These are phyloP conservation scores for Penicillium subrubescens DNA, from an alignment of 495 filamentous ascomycete genomes.

Conservation along the genomic window DNA sequence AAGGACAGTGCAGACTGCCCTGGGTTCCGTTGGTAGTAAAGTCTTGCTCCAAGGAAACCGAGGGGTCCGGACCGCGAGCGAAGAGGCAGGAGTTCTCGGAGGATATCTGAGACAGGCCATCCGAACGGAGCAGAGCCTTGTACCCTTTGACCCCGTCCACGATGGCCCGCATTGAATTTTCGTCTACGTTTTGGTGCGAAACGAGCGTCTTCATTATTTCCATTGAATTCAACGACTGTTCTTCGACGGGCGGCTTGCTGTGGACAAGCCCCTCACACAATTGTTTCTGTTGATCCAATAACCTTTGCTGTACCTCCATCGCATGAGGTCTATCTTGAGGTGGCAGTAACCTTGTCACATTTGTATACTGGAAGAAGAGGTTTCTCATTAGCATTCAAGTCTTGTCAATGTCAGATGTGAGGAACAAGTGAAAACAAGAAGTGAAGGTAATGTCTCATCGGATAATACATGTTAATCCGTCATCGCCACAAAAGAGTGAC, in stretches of 20 bases:
- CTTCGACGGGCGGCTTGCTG: constrained; percentile 28
- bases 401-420: constrained; percentile 5
- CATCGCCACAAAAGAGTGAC: constrained; percentile 48
- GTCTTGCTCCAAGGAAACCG: constrained; percentile 43
- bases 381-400: constrained; percentile 25
- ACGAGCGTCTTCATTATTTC: constrained; percentile 50
- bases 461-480: constrained; percentile 58
- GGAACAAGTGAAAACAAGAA: constrained; percentile 11
- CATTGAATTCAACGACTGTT: constrained; percentile 39
- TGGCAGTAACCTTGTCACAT: constrained; percentile 26
- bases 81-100: constrained; percentile 41
- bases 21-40: constrained; percentile 49
- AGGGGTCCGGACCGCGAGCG: constrained; percentile 38
- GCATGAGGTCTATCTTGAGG: constrained; percentile 34
- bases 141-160: constrained; percentile 44
- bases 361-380: constrained; percentile 19
- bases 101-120: constrained; percentile 28
- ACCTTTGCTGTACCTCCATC: constrained; percentile 37
- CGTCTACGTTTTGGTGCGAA: constrained; percentile 48
- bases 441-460: constrained; percentile 38
- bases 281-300: constrained; percentile 34
- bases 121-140: constrained; percentile 38
- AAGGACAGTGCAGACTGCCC: constrained; percentile 49
- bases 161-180: constrained; percentile 40
- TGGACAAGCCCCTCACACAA: constrained; percentile 34